phyloP scores from a whole-genome alignment of 2,329 filamentous ascomycete genomes.

The Botryosphaeria agaves region DNA sequence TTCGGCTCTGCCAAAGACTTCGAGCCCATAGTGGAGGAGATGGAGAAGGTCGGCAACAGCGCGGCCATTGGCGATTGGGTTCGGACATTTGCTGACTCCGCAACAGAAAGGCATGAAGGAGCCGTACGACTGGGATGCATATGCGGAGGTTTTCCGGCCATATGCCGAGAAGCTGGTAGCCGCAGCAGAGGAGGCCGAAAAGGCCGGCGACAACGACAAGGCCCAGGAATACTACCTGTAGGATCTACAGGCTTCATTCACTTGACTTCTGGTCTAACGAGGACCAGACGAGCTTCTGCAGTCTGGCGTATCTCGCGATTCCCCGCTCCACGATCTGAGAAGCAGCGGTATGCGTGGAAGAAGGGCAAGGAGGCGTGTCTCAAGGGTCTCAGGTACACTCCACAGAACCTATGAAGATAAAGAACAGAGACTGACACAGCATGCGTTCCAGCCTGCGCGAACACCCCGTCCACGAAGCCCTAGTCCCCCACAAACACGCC shows the following conservation, averaged over 20 bases:
- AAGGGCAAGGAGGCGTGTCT: constrained; percentile 46
- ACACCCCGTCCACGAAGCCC: constrained; percentile 42
- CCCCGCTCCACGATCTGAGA: constrained; percentile 32
- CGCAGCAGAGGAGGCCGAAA: constrained; percentile 33
- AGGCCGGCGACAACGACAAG: constrained; percentile 29
- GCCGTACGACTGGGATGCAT: constrained; percentile 42
- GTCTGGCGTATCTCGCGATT: constrained; percentile 61
- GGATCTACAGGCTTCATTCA: constrained; percentile 4
- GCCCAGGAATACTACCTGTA: constrained; percentile 45
- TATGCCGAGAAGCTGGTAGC: constrained; percentile 38
- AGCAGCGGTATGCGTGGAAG: constrained; percentile 45
- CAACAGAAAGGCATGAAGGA: constrained; percentile 41
- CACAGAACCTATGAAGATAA: too few relatives aligned
- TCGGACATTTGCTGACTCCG: background rate
- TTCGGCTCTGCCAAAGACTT: constrained; percentile 53
- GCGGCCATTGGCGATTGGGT: too few relatives aligned
- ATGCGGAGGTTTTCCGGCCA: constrained; percentile 44
- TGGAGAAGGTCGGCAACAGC: constrained; percentile 32
- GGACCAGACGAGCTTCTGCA: constrained; percentile 41
- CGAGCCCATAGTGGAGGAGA: constrained; percentile 45
- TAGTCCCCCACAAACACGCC: constrained; percentile 39
- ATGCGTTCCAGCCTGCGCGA: constrained; percentile 26
- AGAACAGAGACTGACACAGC: too few relatives aligned
- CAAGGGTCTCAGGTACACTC: constrained; percentile 27
- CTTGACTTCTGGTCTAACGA: constrained; percentile 6